Conservation (phyloP, 768 basidiomycete species). For the Lentinula lateritia region DNA sequence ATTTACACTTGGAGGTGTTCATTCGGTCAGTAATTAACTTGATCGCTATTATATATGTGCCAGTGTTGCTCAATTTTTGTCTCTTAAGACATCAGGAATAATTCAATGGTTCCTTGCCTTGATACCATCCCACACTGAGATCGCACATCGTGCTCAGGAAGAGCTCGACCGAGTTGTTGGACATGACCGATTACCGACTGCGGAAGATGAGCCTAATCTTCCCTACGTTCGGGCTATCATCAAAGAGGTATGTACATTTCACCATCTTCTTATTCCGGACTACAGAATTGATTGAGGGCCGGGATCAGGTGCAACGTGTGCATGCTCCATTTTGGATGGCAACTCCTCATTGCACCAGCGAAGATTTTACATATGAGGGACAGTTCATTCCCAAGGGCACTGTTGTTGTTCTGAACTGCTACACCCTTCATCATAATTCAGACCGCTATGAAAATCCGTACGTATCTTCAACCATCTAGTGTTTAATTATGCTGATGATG, state of each 20-base stretch:
- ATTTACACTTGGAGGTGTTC: slow-evolving; percentile 28
- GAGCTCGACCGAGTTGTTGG: slow-evolving; percentile 32
- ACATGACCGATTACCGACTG: slow-evolving; percentile 18
- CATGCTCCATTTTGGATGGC: slow-evolving; percentile 21
- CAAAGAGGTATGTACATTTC: slow-evolving; percentile 14
- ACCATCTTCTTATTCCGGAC: too few species aligned
- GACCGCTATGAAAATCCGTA: slow-evolving; percentile 27
- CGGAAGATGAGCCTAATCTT: slow-evolving; percentile 17
- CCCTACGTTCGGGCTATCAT: slow-evolving; percentile 24
- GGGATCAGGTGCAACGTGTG: slow-evolving; percentile 13
- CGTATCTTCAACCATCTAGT: neutral
- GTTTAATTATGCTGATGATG: neutral
- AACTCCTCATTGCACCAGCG: slow-evolving; percentile 20
- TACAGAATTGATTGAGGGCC: neutral
- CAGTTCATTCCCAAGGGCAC: slow-evolving; percentile 23
- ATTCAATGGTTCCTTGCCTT: slow-evolving; percentile 28
- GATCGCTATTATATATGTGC: too few species aligned
- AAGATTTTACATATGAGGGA: slow-evolving; percentile 26
- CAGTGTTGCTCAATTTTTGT: neutral
- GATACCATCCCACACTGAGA: slow-evolving; percentile 23
- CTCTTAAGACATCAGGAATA: slow-evolving; percentile 25
- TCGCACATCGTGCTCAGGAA: slow-evolving; percentile 23
- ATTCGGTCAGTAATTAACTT: slow-evolving; percentile 20
- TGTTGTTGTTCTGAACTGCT: slow-evolving; percentile 23
- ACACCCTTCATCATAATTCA: slow-evolving; percentile 19